These are phyloP conservation scores for Saitozyma sp. DNA, from an alignment of 768 basidiomycete genomes.

Conservation along the genomic window DNA sequence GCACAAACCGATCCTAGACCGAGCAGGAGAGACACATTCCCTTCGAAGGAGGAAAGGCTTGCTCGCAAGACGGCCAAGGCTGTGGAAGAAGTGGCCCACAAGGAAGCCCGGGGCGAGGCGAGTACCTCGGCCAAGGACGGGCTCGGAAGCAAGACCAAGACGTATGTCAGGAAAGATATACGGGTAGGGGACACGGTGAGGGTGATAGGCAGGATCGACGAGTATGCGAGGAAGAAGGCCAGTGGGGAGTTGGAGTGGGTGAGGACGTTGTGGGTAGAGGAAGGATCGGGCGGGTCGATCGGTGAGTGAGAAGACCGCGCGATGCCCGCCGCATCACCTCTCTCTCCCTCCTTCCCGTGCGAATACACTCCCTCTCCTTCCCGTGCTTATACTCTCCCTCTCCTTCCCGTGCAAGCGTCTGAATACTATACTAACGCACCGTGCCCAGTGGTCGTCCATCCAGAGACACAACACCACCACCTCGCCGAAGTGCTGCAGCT, in stretches of 20 bases:
- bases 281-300: conserved; percentile 32
- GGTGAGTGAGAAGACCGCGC: conserved; percentile 18
- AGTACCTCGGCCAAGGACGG: no score
- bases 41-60: no score
- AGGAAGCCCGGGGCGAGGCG: no score
- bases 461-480: conserved; percentile 33
- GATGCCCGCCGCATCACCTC: no score
- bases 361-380: not conserved
- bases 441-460: conserved; percentile 28
- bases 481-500: conserved; percentile 18
- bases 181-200: conserved; percentile 40
- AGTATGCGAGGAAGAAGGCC: conserved; percentile 27
- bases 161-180: conserved; percentile 28
- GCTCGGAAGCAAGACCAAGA: conserved; percentile 7
- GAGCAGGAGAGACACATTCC: not conserved
- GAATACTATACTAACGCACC: no score
- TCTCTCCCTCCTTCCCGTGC: not conserved
- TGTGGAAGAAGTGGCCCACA: conserved; percentile 6
- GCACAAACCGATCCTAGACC: not conserved
- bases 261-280: conserved; percentile 32
- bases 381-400: no score
- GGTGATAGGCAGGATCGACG: conserved; percentile 40
- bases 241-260: conserved; percentile 28
- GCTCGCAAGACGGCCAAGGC: no score
- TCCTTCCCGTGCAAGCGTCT: no score